Conservation (phyloP, 2,329 filamentous ascomycete species). For the Aaosphaeria arxii region DNA sequence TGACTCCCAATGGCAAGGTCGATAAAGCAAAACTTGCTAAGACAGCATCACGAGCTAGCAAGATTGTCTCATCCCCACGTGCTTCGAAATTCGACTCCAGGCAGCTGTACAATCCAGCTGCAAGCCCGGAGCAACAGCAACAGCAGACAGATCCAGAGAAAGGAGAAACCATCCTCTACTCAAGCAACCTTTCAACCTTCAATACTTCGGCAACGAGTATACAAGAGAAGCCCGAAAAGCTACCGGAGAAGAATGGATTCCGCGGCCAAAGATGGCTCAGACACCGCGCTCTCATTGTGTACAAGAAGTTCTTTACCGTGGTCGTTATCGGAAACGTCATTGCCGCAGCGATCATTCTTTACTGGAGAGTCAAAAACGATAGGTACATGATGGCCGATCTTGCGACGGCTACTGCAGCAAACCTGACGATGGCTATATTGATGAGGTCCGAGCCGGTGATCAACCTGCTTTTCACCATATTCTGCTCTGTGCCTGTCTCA, state of each 20-base stretch:
- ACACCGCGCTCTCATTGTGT: conserved; percentile 29
- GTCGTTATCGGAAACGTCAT: conserved; percentile 25
- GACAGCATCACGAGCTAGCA: conserved; percentile 12
- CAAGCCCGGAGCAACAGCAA: neutral
- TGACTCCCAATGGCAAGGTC: conserved; percentile 57
- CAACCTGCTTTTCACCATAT: conserved; percentile 33
- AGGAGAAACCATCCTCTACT: conserved; percentile 4
- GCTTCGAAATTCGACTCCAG: conserved; percentile 3
- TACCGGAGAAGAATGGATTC: conserved; percentile 24
- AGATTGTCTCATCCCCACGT: conserved; percentile 1
- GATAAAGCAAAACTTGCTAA: conserved; percentile 49
- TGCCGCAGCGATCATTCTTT: conserved; percentile 24
- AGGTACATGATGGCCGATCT: conserved; percentile 23
- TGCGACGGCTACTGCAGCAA: conserved; percentile 38
- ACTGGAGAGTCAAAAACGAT: conserved; percentile 14
- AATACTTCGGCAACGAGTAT: conserved; percentile 10
- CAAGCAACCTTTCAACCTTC: conserved; percentile 10
- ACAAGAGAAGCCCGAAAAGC: conserved; percentile 11
- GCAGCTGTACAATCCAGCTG: conserved; percentile 3
- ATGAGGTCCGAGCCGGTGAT: conserved; percentile 37
- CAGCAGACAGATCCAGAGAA: conserved; percentile 6
- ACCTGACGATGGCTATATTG: conserved; percentile 31
- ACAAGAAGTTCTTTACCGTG: conserved; percentile 28
- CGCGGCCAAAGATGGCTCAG: conserved; percentile 30
- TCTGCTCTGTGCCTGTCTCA: conserved; percentile 30